Conservation (phyloP, 2,329 filamentous ascomycete species). For the Trichophyton benhamiae region DNA sequence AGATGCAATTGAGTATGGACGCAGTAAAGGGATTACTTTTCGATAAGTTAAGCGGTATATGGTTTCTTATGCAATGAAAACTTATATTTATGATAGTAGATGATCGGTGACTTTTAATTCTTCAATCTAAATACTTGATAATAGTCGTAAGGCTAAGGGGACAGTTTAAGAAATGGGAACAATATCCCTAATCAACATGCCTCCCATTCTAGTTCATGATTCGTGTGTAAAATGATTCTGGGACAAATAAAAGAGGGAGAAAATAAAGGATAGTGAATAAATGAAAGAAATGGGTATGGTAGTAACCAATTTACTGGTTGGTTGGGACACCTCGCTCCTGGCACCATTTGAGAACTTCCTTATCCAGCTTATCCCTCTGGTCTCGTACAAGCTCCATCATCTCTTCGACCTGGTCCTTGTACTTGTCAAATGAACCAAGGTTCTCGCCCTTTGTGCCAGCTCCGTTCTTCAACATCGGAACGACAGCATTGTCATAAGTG, state of each 20-base stretch:
- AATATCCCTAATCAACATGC: not conserved
- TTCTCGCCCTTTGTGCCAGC: slow-evolving; percentile 14
- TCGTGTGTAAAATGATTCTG: not conserved
- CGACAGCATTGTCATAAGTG: slow-evolving; percentile 31
- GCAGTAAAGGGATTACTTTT: slow-evolving; percentile 9
- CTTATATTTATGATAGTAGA: not conserved
- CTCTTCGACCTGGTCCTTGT: slow-evolving; percentile 19
- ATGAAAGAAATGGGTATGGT: not conserved
- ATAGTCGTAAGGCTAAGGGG: too few species aligned
- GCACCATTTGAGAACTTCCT: slow-evolving; percentile 37
- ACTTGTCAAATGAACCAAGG: slow-evolving; percentile 17
- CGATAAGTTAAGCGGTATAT: not conserved
- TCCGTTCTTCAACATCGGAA: slow-evolving; percentile 20
- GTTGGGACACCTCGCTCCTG: slow-evolving; percentile 29
- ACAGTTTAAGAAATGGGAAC: not conserved
- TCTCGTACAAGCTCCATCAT: slow-evolving; percentile 25
- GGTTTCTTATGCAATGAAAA: not conserved
- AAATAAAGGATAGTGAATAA: not conserved
- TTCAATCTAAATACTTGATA: not conserved
- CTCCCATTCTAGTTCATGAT: not conserved
- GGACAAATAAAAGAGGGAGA: not conserved
- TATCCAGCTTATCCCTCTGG: slow-evolving; percentile 27
- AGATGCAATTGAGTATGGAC: slow-evolving; percentile 13
- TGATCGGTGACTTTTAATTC: not conserved
- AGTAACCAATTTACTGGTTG: not conserved